Evolutionary conservation across 2,329 filamentous ascomycete species (phyloP), one percentile per base, ranked within the genome.

Genomic region (Trematosphaeria pertusa): DNA sequence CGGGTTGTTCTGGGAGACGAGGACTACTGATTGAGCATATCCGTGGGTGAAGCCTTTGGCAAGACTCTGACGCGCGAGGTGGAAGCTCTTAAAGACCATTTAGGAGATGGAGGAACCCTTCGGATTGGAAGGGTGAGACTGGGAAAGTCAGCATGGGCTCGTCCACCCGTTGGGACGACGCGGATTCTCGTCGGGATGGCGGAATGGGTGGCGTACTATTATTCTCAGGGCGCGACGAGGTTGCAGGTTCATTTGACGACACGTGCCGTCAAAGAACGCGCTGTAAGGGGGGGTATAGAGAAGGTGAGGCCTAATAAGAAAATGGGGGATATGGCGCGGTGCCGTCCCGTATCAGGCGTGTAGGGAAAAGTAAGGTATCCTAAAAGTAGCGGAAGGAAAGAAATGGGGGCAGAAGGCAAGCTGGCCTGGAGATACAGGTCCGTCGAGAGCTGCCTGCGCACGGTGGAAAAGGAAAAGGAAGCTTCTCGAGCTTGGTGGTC

Each of bases 201-300:
- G 20, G n/a, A 30, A 43, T 14, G n/a, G 32, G 38, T 36, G 31
- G 76, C 83, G 77, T 82, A 90, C 87, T 79, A 79, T 79, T 74
- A 81, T 80, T 79, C 78, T 82, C 76, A 78, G 75, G 73, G 78
- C 70, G 72, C 79, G 77, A 71, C 76, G 77, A 77, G 76, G 78
- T 79, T 92, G 91, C 92, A 97, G 91, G 91, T 94, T 96, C 92
- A 96, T 96, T 91, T 93, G 90, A 95, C 91, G 92, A 90, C 87
- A 73, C 70, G 30, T 77, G 87, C 86, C 89, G 89, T 81, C 91
- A 94, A 95, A 71, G 81, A 91, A 96, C 90, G 90, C 91, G 91
- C 90, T 75, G 74, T 65, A 44, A 22, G 76, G 76, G 3, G 39
- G 77, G 37, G 72, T 52, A 55, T 54, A 60, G 51, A 58, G 48